A percentile compares a stretch with the other conserved stretches of the same genome.
Evolutionary conservation across 2,329 filamentous ascomycete genomes (phyloP).

Genomic region (Diaporthe citriasiana): DNA sequence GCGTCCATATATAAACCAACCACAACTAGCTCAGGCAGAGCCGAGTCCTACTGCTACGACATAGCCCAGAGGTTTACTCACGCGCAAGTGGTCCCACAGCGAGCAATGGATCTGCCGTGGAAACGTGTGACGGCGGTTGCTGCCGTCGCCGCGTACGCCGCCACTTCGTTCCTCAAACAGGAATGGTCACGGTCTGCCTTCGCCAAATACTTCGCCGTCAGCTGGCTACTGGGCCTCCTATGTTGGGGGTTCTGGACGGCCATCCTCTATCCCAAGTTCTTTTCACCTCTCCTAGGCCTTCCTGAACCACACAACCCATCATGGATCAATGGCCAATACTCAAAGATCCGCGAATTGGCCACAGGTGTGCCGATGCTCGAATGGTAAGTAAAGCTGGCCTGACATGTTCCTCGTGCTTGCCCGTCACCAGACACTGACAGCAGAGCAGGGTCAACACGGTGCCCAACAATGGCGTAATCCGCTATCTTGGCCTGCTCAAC

Average conservation of each 20-base stretch:
- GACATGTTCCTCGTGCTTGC: background rate
- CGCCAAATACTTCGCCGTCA: slow-evolving; percentile 51
- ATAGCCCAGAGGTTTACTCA: background rate
- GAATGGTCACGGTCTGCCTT: slow-evolving; percentile 53
- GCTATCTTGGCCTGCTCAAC: slow-evolving; percentile 75
- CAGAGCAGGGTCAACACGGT: slow-evolving; percentile 68
- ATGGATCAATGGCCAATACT: slow-evolving; percentile 64
- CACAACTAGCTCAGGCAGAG: background rate
- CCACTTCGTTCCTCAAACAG: slow-evolving; percentile 47
- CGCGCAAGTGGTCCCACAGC: background rate
- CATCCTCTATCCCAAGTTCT: slow-evolving; percentile 63
- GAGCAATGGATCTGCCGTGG: slow-evolving; percentile 48
- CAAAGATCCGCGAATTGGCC: slow-evolving; percentile 54
- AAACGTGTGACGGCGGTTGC: slow-evolving; percentile 49
- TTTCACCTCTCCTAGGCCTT: slow-evolving; percentile 64
- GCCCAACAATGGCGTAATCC: slow-evolving; percentile 77
- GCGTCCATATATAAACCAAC: background rate
- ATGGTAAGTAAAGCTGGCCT: slow-evolving; percentile 56
- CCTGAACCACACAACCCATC: slow-evolving; percentile 60
- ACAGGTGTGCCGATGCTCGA: slow-evolving; percentile 61
- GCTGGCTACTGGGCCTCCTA: slow-evolving; percentile 55
- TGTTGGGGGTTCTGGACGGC: slow-evolving; percentile 57
- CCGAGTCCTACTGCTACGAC: background rate
- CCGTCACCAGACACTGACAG: slow-evolving; percentile 41
- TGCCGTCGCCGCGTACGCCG: slow-evolving; percentile 50